Evolutionary conservation across 2,329 filamentous ascomycete genomes (phyloP).

Genomic region (Colletotrichum tamarilloi): DNA sequence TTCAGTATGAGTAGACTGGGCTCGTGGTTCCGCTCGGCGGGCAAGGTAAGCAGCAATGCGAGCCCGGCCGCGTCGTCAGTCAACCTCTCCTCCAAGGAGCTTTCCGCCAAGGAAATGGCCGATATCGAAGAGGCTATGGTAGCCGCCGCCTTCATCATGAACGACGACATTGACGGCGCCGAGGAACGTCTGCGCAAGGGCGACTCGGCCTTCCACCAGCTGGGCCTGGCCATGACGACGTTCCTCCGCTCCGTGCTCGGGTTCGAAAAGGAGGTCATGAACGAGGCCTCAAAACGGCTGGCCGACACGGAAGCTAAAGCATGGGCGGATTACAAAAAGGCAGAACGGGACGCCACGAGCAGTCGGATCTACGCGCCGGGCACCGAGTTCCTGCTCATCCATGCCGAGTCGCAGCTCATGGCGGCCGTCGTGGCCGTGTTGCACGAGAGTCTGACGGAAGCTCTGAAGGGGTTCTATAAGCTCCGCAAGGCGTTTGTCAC

Average conservation of each 20-base stretch:
- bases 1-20: constrained; percentile 58
- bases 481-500: constrained; percentile 88
- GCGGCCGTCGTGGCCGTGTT: constrained; percentile 87
- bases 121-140: constrained; percentile 70
- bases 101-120: constrained; percentile 57
- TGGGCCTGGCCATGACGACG: constrained; percentile 82
- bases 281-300: constrained; percentile 79
- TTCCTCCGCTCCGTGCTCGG: constrained; percentile 90
- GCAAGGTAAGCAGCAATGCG: constrained; percentile 46
- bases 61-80: constrained; percentile 44
- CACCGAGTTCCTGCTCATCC: constrained; percentile 86
- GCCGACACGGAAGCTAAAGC: constrained; percentile 81
- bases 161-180: constrained; percentile 89
- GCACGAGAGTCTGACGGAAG: constrained; percentile 93
- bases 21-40: constrained; percentile 62
- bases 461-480: constrained; percentile 92
- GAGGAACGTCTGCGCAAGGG: constrained; percentile 78
- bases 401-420: constrained; percentile 90
- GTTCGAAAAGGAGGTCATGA: constrained; percentile 93
- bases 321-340: constrained; percentile 79
- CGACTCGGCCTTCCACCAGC: constrained; percentile 86
- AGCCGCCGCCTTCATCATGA: constrained; percentile 80
- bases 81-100: constrained; percentile 52
- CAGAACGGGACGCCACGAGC: constrained; percentile 56
- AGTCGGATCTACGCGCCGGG: constrained; percentile 79